A percentile compares a stretch with the other conserved stretches of the same genome.
Conservation (phyloP, 495 filamentous ascomycete species). For the Darksidea phi region DNA sequence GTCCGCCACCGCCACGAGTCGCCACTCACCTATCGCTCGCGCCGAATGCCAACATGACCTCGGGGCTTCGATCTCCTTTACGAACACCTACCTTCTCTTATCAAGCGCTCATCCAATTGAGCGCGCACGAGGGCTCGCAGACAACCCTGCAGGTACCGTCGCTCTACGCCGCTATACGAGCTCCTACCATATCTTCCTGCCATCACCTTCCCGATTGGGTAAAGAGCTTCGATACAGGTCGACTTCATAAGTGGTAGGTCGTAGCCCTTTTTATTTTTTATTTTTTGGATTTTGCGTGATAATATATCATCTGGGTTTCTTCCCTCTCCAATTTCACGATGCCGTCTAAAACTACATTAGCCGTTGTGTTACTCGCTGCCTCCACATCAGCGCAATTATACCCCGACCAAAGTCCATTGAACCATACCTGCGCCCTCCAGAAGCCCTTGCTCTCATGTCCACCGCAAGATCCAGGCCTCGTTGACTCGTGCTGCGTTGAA, state of each 20-base stretch:
- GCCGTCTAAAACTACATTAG: background rate
- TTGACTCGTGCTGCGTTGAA: constrained; percentile 54
- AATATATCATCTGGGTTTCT: no score
- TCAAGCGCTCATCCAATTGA: constrained; percentile 29
- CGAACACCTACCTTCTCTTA: constrained; percentile 1
- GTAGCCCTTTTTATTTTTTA: background rate
- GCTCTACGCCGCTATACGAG: constrained; percentile 13
- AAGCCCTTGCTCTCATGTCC: constrained; percentile 49
- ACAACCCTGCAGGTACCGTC: constrained; percentile 31
- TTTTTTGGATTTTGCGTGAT: background rate
- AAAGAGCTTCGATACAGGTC: constrained; percentile 24
- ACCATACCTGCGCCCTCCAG: constrained; percentile 48
- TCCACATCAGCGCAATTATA: constrained; percentile 11
- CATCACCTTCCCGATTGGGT: constrained; percentile 28
- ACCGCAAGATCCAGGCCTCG: constrained; percentile 40
- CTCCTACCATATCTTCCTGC: background rate
- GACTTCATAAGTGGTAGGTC: constrained; percentile 18
- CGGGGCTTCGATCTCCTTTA: background rate
- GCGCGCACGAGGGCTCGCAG: constrained; percentile 20
- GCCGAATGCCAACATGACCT: constrained; percentile 1
- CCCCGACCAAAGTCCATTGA: constrained; percentile 42
- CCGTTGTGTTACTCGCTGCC: background rate
- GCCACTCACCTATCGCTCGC: background rate
- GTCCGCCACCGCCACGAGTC: no score
- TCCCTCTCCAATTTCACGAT: no score